Base-by-base conservation (phyloP, 306 rosid species). In the Inga oerstediana region DNA sequence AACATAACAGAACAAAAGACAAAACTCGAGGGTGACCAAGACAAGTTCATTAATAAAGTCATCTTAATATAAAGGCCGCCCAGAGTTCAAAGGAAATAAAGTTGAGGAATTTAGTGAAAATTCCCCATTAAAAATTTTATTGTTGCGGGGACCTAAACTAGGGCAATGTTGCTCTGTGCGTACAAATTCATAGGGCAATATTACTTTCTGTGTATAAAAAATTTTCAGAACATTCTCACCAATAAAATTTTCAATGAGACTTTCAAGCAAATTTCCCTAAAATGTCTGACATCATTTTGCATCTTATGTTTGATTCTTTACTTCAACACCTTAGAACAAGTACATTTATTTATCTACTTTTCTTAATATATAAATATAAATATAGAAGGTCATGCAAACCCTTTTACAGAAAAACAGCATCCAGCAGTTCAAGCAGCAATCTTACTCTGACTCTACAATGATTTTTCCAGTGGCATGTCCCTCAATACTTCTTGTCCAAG, bases 401-500 rank as follows among this genome's bases (percentile, higher is more conserved):
- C 41, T 51, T 12, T 12, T 62, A 52, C 68, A 34, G 34, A 78
- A 59, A 70, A 39, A 22, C 70, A 77, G 76, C 44, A 77, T 65
- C 75, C 84, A 81, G 65, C 56, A 43, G 48, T 27, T 52, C 62
- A 64, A 54, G 66, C 22, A 16, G 15, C 4, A 17, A 54, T 54
- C 62, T 54, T 54, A 6, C 20, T 46, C 81, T 86, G 82, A 80
- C 80, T 89, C 91, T 73, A 94, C 88, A 70, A 93, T 77, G 77
- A 93, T 86, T 88, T 94, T 94, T 79, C 98, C 98, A 66, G 97
- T 91, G 37, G 97, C 94, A 81, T 94, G 97, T 20, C 97, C 97
- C 56, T 87, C 97, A 12, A 89, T 86, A 54, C 92, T 91, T 85
- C 75, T 87, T 22, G 92, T 88, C 98, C 97, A 94, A 22, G 87